phyloP scores from a whole-genome alignment of 2,329 filamentous ascomycete genomes.

The Fusarium multiceps region DNA sequence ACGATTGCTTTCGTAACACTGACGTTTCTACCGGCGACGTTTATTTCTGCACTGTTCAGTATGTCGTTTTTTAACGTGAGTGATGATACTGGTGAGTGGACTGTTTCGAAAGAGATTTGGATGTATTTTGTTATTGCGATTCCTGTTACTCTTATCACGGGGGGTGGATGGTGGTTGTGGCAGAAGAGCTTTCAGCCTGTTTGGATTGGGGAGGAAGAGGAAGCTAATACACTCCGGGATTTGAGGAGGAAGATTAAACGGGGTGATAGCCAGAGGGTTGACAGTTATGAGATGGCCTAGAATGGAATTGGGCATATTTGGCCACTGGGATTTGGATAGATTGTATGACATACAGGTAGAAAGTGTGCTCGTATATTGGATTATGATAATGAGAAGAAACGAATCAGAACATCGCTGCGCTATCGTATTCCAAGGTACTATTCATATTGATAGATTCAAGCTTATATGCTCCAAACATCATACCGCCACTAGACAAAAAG shows the following conservation, averaged over 20 bases:
- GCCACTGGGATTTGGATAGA: neutral
- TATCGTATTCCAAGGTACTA: neutral
- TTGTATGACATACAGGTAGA: neutral
- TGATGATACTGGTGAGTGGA: slow-evolving; percentile 41
- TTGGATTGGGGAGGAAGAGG: slow-evolving; percentile 23
- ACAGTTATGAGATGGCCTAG: neutral
- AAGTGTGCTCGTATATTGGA: neutral
- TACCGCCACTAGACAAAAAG: too few species aligned
- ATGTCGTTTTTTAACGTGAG: slow-evolving; percentile 57
- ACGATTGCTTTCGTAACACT: slow-evolving; percentile 62
- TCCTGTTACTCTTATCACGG: slow-evolving; percentile 44
- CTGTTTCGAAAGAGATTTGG: slow-evolving; percentile 50
- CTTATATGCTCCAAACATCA: neutral
- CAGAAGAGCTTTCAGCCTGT: slow-evolving; percentile 1
- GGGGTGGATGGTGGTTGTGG: slow-evolving; percentile 37
- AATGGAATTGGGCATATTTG: neutral
- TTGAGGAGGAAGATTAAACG: neutral
- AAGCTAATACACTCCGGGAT: neutral
- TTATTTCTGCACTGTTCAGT: slow-evolving; percentile 61
- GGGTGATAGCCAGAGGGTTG: neutral
- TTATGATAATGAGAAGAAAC: neutral
- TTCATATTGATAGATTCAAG: neutral
- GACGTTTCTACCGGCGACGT: slow-evolving; percentile 63
- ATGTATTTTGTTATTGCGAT: slow-evolving; percentile 51
- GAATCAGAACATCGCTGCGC: accelerated